phyloP scores from a whole-genome alignment of 495 filamentous ascomycete genomes.

The Hypoxylon fuscum region DNA sequence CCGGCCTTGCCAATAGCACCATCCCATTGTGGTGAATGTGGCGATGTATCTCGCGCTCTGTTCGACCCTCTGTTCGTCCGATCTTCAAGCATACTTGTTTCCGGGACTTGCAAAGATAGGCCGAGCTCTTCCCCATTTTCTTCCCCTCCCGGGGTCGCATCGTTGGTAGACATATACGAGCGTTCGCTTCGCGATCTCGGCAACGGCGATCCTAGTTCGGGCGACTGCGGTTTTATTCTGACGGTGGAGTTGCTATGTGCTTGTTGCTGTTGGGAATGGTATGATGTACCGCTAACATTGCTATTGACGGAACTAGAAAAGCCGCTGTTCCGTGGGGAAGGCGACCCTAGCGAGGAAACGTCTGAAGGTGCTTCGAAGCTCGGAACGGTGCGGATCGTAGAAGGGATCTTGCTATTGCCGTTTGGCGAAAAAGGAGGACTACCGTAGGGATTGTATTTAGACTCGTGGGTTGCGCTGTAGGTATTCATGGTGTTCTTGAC shows the following conservation, averaged over 20 bases:
- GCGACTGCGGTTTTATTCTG: slow-evolving; percentile 43
- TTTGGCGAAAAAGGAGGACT: slow-evolving; percentile 23
- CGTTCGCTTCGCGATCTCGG: slow-evolving; percentile 23
- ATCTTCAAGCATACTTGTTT: slow-evolving; percentile 47
- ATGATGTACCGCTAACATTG: slow-evolving; percentile 52
- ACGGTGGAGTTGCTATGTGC: slow-evolving; percentile 39
- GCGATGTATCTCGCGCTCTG: slow-evolving; percentile 31
- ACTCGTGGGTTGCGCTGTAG: slow-evolving; percentile 26
- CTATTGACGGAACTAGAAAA: slow-evolving; percentile 60
- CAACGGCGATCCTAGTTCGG: slow-evolving; percentile 22
- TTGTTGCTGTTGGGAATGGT: slow-evolving; percentile 45
- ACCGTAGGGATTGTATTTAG: slow-evolving; percentile 27
- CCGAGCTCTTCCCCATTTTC: slow-evolving; percentile 28
- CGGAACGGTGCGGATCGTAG: slow-evolving; percentile 58
- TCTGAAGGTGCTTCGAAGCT: slow-evolving; percentile 54
- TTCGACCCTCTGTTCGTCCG: slow-evolving; percentile 22
- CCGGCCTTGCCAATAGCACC: slow-evolving; percentile 79
- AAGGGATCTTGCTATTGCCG: slow-evolving; percentile 37
- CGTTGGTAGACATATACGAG: slow-evolving; percentile 34
- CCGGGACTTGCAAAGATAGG: slow-evolving; percentile 32
- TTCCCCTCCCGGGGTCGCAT: slow-evolving; percentile 19
- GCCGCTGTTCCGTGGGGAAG: slow-evolving; percentile 51
- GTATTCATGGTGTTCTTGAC: slow-evolving; percentile 50
- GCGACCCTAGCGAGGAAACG: slow-evolving; percentile 41
- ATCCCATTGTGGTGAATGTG: slow-evolving; percentile 65